Conservation (phyloP, 305 asterid genomes). For the Solanum hybrid region DNA sequence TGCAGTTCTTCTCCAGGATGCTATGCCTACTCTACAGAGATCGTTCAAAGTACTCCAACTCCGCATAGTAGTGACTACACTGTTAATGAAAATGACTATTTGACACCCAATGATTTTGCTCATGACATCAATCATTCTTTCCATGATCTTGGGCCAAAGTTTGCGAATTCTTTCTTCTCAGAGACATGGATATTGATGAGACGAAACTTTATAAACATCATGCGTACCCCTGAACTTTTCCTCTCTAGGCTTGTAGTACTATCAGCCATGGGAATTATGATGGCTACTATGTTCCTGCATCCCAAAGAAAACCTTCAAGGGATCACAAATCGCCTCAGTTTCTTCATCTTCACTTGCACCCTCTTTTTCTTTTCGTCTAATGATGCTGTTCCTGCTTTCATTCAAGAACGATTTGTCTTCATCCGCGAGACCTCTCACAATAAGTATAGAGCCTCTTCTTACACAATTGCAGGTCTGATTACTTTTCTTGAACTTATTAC, state of each 20-base stretch:
- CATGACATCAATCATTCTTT: neutral
- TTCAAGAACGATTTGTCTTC: slow-evolving; percentile 76
- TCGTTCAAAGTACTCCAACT: slow-evolving; percentile 51
- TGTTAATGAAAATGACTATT: slow-evolving; percentile 68
- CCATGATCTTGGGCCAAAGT: slow-evolving; percentile 46
- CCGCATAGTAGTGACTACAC: slow-evolving; percentile 70
- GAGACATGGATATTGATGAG: slow-evolving; percentile 72
- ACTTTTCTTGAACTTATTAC: neutral
- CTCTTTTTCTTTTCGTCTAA: slow-evolving; percentile 83
- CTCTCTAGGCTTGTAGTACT: slow-evolving; percentile 68
- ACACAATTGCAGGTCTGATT: slow-evolving; percentile 60
- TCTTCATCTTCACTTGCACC: slow-evolving; percentile 77
- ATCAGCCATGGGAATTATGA: slow-evolving; percentile 69
- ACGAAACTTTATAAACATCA: slow-evolving; percentile 65
- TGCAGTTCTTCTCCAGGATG: slow-evolving; percentile 46
- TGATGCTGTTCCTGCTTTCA: slow-evolving; percentile 84
- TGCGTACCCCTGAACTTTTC: slow-evolving; percentile 80
- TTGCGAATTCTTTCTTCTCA: slow-evolving; percentile 52
- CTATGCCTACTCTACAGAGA: slow-evolving; percentile 49
- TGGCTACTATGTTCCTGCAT: slow-evolving; percentile 78
- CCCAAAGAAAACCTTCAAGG: slow-evolving; percentile 45
- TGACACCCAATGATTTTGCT: slow-evolving; percentile 30
- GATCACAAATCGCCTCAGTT: slow-evolving; percentile 57
- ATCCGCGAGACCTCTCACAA: slow-evolving; percentile 77
- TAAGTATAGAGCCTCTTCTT: slow-evolving; percentile 78